Percentiles rank a stretch among this genome's conserved stretches.
Evolutionary conservation across 2,329 filamentous ascomycete species (phyloP).

Genomic region (Sporothrix mexicana): DNA sequence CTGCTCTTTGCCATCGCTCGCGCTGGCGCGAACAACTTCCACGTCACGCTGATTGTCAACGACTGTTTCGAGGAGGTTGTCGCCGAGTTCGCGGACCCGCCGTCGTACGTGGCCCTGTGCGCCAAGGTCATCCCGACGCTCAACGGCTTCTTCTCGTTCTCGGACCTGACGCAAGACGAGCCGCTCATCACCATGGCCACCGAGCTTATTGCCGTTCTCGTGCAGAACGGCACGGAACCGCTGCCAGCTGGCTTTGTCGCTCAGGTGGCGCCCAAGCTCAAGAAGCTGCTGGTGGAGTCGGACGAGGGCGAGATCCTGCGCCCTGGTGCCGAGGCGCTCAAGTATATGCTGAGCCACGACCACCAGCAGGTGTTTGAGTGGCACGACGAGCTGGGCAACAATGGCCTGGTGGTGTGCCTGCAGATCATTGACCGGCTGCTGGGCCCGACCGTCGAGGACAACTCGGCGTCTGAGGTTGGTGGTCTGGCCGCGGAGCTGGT

Average conservation of each 20-base stretch:
- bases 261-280: conserved; percentile 85
- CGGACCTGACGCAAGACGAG: conserved; percentile 82
- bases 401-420: conserved; percentile 85
- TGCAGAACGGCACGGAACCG: conserved; percentile 82
- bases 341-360: conserved; percentile 88
- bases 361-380: conserved; percentile 88
- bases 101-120: conserved; percentile 79
- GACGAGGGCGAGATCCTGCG: conserved; percentile 88
- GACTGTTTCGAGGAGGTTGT: conserved; percentile 93
- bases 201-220: conserved; percentile 80
- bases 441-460: conserved; percentile 83
- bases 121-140: conserved; percentile 85
- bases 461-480: conserved; percentile 93
- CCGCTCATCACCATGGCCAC: conserved; percentile 83
- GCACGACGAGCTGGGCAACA: conserved; percentile 79
- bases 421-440: conserved; percentile 92
- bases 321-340: conserved; percentile 82
- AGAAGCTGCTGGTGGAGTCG: conserved; percentile 78
- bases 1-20: conserved; percentile 88
- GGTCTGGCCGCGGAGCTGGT: conserved; percentile 93
- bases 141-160: conserved; percentile 87
- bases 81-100: conserved; percentile 66
- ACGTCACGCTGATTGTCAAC: conserved; percentile 83
- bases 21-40: conserved; percentile 87
- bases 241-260: conserved; percentile 86